phyloP scores from a whole-genome alignment of 2,329 filamentous ascomycete species.

The Sclerotinia borealis region DNA sequence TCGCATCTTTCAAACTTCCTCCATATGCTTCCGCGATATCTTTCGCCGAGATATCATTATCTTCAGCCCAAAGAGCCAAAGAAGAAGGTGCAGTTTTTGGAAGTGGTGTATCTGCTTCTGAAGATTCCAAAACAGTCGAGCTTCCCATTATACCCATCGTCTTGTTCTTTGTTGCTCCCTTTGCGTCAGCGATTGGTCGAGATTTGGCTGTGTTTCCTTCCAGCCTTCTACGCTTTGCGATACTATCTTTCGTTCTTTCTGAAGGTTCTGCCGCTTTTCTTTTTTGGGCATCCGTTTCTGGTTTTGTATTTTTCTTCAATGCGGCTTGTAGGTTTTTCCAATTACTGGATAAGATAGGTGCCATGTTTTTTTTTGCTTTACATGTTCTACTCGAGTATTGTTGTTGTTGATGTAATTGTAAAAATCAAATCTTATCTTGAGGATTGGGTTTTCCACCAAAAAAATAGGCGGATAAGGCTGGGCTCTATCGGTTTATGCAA shows the following conservation, averaged over 20 bases:
- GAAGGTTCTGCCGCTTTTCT: constrained; percentile 21
- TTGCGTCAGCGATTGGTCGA: neutral
- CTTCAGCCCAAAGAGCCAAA: constrained; percentile 53
- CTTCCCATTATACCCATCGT: constrained; percentile 55
- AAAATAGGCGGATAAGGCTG: constrained; percentile 15
- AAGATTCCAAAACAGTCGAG: constrained; percentile 34
- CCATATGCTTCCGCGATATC: constrained; percentile 57
- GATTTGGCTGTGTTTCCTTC: constrained; percentile 21
- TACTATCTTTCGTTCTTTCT: constrained; percentile 29
- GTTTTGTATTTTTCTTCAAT: constrained; percentile 39
- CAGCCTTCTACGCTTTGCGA: constrained; percentile 32
- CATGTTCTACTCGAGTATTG: neutral
- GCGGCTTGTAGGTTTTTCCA: constrained; percentile 73
- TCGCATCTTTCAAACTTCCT: constrained; percentile 44
- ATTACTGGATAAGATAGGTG: constrained; percentile 53
- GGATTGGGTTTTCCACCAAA: neutral
- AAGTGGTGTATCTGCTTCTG: constrained; percentile 33
- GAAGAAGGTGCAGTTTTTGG: constrained; percentile 39
- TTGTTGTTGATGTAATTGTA: constrained; percentile 3
- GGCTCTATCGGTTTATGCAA: neutral
- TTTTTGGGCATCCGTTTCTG: constrained; percentile 30
- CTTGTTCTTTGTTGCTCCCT: constrained; percentile 13
- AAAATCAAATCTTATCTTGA: neutral
- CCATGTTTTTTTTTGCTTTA: constrained; percentile 20
- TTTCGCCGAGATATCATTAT: constrained; percentile 55